Conservation (phyloP, 768 basidiomycete species). For the Tulasnella sp. region DNA sequence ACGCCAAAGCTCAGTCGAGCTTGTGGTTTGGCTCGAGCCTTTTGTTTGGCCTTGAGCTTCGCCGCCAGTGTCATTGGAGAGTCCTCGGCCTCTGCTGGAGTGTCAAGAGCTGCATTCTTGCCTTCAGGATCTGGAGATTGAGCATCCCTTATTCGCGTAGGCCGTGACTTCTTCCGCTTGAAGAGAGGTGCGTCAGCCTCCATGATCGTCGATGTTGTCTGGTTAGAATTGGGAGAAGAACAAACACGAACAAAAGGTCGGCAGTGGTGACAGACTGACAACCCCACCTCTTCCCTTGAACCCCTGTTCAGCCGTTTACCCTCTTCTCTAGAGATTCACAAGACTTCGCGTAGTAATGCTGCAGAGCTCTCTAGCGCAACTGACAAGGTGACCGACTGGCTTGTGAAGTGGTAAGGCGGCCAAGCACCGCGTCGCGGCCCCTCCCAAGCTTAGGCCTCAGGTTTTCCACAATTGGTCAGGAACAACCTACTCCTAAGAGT, state of each 20-base stretch:
- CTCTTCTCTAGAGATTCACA: no score
- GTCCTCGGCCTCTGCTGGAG: conserved; percentile 27
- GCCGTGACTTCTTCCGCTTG: conserved; percentile 33
- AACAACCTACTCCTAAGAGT: background rate
- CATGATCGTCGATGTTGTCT: conserved; percentile 21
- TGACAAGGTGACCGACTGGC: no score
- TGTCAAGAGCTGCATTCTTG: background rate
- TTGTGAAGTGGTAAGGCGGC: no score
- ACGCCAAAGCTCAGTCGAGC: conserved; percentile 79
- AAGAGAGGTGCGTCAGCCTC: conserved; percentile 30
- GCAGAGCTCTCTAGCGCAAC: no score
- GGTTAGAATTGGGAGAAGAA: background rate
- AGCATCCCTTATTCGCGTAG: conserved; percentile 27
- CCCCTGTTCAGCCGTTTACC: no score
- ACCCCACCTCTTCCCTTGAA: no score
- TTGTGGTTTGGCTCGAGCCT: conserved; percentile 62
- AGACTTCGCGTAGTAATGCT: no score
- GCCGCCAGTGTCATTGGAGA: conserved; percentile 37
- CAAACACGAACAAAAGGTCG: background rate
- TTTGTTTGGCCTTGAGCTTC: conserved; percentile 74
- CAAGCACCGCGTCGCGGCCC: no score
- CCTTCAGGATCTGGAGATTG: conserved; percentile 7
- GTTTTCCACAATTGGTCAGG: no score
- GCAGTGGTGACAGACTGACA: background rate
- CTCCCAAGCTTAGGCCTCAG: no score